These are phyloP conservation scores for Bipolaris oryzae DNA, from an alignment of 2,329 filamentous ascomycete species.

Conservation along the genomic window DNA sequence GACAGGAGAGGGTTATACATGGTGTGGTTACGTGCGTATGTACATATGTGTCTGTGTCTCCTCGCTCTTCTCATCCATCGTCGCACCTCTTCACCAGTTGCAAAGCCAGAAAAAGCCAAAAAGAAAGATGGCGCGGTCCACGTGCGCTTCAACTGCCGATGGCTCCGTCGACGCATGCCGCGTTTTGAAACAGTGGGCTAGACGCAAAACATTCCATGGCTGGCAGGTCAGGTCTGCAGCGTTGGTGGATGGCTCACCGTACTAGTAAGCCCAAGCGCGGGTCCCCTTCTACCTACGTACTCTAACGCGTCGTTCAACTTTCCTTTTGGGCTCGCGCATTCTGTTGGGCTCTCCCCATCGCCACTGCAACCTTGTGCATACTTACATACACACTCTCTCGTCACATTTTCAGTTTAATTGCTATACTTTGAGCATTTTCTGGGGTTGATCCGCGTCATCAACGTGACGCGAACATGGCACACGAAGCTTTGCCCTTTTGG, in stretches of 20 bases:
- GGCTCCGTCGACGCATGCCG: background rate
- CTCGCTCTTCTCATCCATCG: background rate
- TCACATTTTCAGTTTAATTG: too few relatives aligned
- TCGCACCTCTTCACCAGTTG: too few relatives aligned
- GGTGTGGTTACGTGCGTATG: background rate
- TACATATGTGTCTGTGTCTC: background rate
- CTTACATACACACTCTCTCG: background rate
- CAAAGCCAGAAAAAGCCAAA: background rate
- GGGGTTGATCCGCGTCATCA: conserved; percentile 1
- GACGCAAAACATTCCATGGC: conserved; percentile 19
- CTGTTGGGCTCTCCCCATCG: conserved; percentile 11
- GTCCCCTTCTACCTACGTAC: too few relatives aligned
- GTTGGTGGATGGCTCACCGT: background rate
- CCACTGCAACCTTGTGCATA: conserved; percentile 7
- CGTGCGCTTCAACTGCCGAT: background rate
- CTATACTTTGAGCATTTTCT: background rate
- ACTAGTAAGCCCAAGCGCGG: conserved; percentile 16
- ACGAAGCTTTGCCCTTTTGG: conserved; percentile 69
- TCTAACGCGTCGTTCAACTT: conserved; percentile 4
- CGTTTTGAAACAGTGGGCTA: conserved; percentile 21
- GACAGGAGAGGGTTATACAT: background rate
- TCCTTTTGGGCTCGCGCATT: conserved; percentile 8
- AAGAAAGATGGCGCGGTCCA: background rate
- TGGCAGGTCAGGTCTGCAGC: background rate
- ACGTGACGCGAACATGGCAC: conserved; percentile 8